Conservation (phyloP, 306 rosid species). For the Ormosia emarginata region DNA sequence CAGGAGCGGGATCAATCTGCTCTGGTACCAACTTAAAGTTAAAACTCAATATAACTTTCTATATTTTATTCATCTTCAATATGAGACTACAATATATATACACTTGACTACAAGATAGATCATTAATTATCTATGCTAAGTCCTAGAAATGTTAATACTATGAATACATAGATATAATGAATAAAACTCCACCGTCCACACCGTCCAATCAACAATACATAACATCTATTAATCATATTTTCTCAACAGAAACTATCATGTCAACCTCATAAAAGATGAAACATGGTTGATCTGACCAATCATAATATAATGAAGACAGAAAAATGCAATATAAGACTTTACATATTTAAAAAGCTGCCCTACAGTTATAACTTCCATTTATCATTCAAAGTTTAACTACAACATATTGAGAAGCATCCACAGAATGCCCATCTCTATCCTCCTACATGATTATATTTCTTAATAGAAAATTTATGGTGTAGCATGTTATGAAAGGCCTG, state of each 20-base stretch:
- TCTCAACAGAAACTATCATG: slow-evolving; percentile 5
- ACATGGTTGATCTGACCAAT: neutral
- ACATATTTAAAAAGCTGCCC: neutral
- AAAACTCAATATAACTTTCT: too few relatives aligned
- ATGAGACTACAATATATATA: too few relatives aligned
- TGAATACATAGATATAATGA: too few relatives aligned
- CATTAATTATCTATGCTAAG: too few relatives aligned
- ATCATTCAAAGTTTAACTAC: neutral
- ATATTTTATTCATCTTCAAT: too few relatives aligned
- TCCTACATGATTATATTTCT: neutral
- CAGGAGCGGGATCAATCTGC: too few relatives aligned
- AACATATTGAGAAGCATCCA: slow-evolving; percentile 14
- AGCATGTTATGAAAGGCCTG: neutral
- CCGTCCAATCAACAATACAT: too few relatives aligned
- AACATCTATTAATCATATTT: too few relatives aligned
- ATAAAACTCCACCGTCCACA: too few relatives aligned
- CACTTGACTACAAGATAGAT: too few relatives aligned
- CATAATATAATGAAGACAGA: neutral
- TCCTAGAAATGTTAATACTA: too few relatives aligned
- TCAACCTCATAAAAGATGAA: slow-evolving; percentile 6
- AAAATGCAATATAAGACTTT: neutral
- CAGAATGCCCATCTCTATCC: slow-evolving; percentile 4
- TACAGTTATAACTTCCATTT: neutral
- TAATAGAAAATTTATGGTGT: neutral
- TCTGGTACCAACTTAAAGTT: too few relatives aligned